A percentile compares a stretch with the other conserved stretches of the same genome.
phyloP scores from a whole-genome alignment of 2,329 filamentous ascomycete genomes.

The Xylariales sp. region DNA sequence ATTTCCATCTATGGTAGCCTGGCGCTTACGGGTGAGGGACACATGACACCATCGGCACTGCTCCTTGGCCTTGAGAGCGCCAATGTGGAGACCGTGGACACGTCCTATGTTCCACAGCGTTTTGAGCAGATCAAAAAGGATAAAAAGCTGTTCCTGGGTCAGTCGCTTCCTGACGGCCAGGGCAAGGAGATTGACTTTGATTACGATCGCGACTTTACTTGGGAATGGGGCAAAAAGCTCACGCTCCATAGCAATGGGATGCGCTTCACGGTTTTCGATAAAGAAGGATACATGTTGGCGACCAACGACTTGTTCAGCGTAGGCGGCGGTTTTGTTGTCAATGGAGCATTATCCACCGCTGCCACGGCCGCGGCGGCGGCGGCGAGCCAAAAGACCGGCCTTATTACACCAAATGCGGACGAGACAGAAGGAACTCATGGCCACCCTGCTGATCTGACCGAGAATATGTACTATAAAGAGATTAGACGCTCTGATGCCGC shows the following conservation, averaged over 20 bases:
- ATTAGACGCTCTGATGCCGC: constrained; percentile 41
- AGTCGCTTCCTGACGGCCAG: constrained; percentile 31
- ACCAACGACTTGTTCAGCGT: constrained; percentile 49
- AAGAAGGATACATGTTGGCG: constrained; percentile 40
- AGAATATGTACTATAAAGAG: constrained; percentile 49
- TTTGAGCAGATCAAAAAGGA: constrained; percentile 40
- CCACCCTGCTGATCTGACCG: constrained; percentile 43
- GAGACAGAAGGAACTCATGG: constrained; percentile 13
- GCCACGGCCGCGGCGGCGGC: constrained; percentile 17
- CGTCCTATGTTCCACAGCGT: constrained; percentile 39
- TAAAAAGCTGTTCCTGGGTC: constrained; percentile 39
- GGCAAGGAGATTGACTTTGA: constrained; percentile 42
- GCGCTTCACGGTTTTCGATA: constrained; percentile 45
- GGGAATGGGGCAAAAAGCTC: constrained; percentile 49
- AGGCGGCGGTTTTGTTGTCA: constrained; percentile 48
- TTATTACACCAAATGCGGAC: constrained; percentile 5
- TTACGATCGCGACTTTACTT: constrained; percentile 43
- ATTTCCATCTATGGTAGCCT: constrained; percentile 46
- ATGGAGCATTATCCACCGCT: constrained; percentile 41
- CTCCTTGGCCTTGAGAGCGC: constrained; percentile 45
- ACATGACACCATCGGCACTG: constrained; percentile 47
- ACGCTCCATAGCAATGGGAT: constrained; percentile 48
- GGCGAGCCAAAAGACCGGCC: constrained; percentile 9
- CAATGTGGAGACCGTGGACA: constrained; percentile 45
- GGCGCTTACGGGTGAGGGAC: constrained; percentile 45